phyloP scores from a whole-genome alignment of 768 basidiomycete genomes.

The Termitomyces heimii region DNA sequence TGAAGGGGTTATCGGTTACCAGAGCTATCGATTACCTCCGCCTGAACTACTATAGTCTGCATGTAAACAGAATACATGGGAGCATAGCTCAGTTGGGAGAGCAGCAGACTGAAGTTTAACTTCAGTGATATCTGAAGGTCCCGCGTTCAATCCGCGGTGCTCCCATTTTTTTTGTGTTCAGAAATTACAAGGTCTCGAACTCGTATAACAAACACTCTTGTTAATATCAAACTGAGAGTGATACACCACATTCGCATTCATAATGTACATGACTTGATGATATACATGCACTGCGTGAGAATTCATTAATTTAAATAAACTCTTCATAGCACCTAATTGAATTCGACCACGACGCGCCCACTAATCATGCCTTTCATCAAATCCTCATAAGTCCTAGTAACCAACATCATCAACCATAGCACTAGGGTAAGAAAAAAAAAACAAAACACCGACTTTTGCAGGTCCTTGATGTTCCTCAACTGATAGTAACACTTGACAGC shows the following conservation, averaged over 20 bases:
- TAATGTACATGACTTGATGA: not conserved
- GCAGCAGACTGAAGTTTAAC: not conserved
- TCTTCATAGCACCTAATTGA: not conserved
- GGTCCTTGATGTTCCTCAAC: slow-evolving; percentile 40
- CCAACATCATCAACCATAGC: not conserved
- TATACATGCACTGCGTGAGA: no score
- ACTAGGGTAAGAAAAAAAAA: not conserved
- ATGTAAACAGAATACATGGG: not conserved
- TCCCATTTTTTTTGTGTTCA: no score
- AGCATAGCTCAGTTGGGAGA: not conserved
- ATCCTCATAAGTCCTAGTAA: slow-evolving; percentile 31
- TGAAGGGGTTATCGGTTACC: no score
- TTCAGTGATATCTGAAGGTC: not conserved
- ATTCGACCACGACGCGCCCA: slow-evolving; percentile 44
- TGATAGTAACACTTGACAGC: slow-evolving; percentile 58
- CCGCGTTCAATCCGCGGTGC: not conserved
- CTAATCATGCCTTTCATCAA: slow-evolving; percentile 36
- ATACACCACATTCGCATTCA: not conserved
- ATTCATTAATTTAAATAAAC: not conserved
- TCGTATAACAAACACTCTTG: no score
- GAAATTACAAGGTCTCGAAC: no score
- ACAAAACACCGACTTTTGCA: slow-evolving; percentile 39
- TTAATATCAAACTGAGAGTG: no score
- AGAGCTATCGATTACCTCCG: no score
- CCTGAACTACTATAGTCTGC: no score